These are phyloP conservation scores for Salpingoeca rosetta DNA, from an alignment of 78 protist genomes.

Conservation along the genomic window DNA sequence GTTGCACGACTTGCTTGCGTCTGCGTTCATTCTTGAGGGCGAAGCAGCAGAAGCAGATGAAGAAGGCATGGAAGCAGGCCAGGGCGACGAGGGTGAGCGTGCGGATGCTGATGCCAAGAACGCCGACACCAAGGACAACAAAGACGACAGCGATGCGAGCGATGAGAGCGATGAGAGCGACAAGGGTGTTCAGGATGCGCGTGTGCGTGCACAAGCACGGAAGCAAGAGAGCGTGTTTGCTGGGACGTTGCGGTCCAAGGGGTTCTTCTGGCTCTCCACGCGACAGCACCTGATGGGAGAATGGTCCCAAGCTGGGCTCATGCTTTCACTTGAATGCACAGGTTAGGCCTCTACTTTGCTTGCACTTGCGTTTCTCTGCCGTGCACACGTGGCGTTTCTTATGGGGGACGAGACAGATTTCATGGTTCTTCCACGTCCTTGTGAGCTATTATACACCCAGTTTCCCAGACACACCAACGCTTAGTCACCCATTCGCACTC, in stretches of 20 bases:
- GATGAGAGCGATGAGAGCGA: neutral
- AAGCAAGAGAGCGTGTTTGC: neutral
- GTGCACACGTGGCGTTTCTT: too few species aligned
- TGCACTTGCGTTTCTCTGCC: too few species aligned
- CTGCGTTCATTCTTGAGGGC: neutral
- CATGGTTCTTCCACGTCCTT: too few species aligned
- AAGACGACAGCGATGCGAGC: neutral
- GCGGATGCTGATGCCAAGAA: neutral
- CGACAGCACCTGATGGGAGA: neutral
- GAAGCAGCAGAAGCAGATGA: neutral
- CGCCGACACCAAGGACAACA: neutral
- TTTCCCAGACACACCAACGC: too few species aligned
- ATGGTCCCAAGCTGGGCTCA: conserved; percentile 45
- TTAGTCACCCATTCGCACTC: too few species aligned
- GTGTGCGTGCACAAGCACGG: neutral
- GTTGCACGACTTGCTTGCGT: neutral
- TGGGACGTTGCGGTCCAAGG: conserved; percentile 36
- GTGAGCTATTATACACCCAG: too few species aligned
- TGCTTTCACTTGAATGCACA: conserved; percentile 1
- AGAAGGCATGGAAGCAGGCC: neutral
- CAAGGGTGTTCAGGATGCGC: neutral
- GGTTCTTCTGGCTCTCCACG: conserved; percentile 57
- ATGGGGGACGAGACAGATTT: too few species aligned
- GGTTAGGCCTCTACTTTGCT: too few species aligned
- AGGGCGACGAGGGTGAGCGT: neutral